These are phyloP conservation scores for Ustilago xerochloae DNA, from an alignment of 1,284 basidiomycete genomes.

Conservation along the genomic window DNA sequence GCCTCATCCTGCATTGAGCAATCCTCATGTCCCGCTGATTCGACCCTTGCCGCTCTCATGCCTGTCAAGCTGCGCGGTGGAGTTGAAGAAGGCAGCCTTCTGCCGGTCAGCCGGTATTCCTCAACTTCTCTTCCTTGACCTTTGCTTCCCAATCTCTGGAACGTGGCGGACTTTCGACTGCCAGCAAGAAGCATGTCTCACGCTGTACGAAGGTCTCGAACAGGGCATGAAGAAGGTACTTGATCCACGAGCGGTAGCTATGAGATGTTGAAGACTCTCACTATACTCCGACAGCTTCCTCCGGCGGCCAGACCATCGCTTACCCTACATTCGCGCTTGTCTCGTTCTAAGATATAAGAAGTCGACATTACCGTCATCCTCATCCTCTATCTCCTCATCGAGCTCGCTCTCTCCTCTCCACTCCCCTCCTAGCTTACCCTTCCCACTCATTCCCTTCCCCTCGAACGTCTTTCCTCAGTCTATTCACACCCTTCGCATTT, in stretches of 20 bases:
- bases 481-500: background rate
- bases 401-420: constrained; percentile 27
- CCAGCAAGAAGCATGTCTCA: background rate
- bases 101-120: background rate
- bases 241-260: too few species aligned
- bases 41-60: constrained; percentile 3
- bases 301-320: background rate
- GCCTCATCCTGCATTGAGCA: background rate
- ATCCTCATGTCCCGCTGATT: too few species aligned
- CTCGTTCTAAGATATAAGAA: too few species aligned
- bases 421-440: constrained; percentile 3
- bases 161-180: too few species aligned
- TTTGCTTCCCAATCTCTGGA: too few species aligned
- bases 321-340: too few species aligned
- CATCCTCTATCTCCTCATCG: constrained; percentile 20
- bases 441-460: background rate
- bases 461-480: background rate
- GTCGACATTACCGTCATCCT: background rate
- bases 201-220: background rate
- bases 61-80: constrained; percentile 42
- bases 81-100: constrained; percentile 7
- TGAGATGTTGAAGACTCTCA: background rate
- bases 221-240: too few species aligned
- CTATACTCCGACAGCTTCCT: background rate
- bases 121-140: background rate